These are phyloP conservation scores for Ascobolus immersus DNA, from an alignment of 495 filamentous ascomycete species.

Conservation along the genomic window DNA sequence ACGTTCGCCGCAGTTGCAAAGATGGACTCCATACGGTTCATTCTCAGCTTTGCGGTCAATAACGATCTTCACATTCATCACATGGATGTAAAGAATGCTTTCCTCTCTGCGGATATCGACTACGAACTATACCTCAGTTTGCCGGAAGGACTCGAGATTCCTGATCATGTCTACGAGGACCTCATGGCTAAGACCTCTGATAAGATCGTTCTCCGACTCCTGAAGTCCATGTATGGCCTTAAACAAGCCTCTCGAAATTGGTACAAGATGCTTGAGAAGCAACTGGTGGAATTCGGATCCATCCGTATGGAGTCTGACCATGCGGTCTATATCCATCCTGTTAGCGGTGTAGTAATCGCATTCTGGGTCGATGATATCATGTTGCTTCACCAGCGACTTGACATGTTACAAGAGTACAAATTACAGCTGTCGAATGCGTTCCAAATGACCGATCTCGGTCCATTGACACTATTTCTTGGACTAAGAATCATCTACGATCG, in stretches of 20 bases:
- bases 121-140: not conserved
- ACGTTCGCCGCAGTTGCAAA: not conserved
- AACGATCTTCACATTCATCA: not conserved
- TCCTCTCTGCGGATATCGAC: not conserved
- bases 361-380: not conserved
- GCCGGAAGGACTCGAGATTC: not conserved
- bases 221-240: not conserved
- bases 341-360: not conserved
- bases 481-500: not conserved
- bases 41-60: not conserved
- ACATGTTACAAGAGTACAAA: not conserved
- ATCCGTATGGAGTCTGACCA: not conserved
- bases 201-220: not conserved
- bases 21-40: not conserved
- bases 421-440: not conserved
- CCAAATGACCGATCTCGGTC: not conserved
- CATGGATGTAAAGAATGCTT: not conserved
- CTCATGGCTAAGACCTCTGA: too few species aligned
- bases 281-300: not conserved
- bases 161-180: too few species aligned
- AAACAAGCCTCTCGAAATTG: not conserved
- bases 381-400: not conserved
- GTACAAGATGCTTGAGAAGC: not conserved
- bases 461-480: not conserved
- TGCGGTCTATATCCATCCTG: not conserved